These are phyloP conservation scores for Fusarium mundagurra DNA, from an alignment of 2,329 filamentous ascomycete genomes.

Conservation along the genomic window DNA sequence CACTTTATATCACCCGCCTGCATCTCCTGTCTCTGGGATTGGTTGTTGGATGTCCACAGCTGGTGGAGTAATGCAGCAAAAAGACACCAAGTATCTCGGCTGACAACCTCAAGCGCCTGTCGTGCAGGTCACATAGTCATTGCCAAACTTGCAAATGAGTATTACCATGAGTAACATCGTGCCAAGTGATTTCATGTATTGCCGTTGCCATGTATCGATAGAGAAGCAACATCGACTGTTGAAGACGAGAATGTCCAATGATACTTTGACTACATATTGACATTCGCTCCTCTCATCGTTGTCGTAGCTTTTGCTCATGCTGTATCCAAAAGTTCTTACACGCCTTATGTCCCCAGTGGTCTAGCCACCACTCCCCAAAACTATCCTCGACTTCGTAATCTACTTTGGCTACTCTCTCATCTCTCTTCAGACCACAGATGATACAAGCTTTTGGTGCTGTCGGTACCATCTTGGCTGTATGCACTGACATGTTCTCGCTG, in stretches of 20 bases:
- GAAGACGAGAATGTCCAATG: neutral
- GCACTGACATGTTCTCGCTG: conserved; percentile 73
- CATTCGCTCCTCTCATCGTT: conserved; percentile 59
- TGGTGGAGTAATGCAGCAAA: conserved; percentile 19
- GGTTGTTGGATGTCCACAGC: conserved; percentile 12
- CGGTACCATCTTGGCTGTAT: conserved; percentile 76
- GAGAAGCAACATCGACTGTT: neutral
- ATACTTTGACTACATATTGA: neutral
- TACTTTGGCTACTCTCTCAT: conserved; percentile 81
- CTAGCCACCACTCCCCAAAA: conserved; percentile 97
- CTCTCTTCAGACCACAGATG: conserved; percentile 86
- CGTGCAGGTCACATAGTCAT: neutral
- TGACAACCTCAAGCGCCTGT: conserved; percentile 2
- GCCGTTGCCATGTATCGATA: neutral
- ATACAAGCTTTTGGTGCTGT: conserved; percentile 81
- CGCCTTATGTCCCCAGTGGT: conserved; percentile 83
- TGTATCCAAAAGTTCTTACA: conserved; percentile 89
- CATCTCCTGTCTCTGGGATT: conserved; percentile 9
- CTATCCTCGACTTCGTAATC: conserved; percentile 85
- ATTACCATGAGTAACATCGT: neutral
- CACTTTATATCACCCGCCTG: conserved; percentile 13
- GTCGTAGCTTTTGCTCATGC: conserved; percentile 75
- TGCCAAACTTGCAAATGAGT: neutral
- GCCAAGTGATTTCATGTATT: neutral
- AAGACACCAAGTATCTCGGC: conserved; percentile 13